Conservation (phyloP, 2,329 filamentous ascomycete species). For the Scedosporium minutisporum region DNA sequence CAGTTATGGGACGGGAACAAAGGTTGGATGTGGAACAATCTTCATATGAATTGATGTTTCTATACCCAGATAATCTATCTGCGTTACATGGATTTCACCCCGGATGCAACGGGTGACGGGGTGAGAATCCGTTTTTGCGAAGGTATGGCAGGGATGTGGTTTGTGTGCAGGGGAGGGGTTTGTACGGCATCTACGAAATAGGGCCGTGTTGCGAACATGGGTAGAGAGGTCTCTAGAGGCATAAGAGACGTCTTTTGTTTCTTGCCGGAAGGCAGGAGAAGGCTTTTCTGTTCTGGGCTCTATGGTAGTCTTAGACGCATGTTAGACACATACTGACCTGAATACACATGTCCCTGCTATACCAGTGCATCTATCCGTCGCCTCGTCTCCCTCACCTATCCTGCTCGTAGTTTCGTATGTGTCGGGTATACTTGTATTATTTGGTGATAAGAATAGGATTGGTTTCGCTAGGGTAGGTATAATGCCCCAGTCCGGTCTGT, state of each 20-base stretch:
- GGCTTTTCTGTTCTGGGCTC: background rate
- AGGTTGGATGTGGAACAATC: background rate
- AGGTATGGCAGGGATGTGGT: background rate
- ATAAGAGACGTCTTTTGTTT: background rate
- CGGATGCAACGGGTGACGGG: background rate
- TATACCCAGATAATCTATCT: background rate
- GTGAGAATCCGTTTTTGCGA: background rate
- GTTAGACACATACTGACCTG: background rate
- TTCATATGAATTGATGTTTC: background rate
- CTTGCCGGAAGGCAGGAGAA: background rate
- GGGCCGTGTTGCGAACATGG: no score
- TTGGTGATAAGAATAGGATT: no score
- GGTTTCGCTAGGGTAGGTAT: no score
- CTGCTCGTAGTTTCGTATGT: background rate
- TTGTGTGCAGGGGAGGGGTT: background rate
- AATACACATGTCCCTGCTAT: background rate
- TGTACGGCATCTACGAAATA: background rate
- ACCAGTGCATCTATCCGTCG: background rate
- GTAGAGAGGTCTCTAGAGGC: no score
- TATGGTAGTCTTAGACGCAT: background rate
- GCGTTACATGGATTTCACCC: background rate
- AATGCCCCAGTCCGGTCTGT: no score
- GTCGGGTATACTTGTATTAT: background rate
- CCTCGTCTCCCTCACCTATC: background rate
- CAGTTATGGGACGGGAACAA: background rate